phyloP scores from a whole-genome alignment of 257 asterid genomes.

The Solanum virginianum region DNA sequence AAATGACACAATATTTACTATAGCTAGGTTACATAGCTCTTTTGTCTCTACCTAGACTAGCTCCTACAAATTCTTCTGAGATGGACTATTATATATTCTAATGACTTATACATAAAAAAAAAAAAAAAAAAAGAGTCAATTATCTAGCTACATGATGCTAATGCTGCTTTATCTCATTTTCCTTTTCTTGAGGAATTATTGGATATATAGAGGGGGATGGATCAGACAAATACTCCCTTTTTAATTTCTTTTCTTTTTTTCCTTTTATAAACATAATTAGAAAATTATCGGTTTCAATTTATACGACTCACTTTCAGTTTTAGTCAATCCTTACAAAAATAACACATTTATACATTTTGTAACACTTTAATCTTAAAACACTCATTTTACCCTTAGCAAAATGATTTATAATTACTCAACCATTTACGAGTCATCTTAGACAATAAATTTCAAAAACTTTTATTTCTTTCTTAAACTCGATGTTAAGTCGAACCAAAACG shows the following conservation, averaged over 20 bases:
- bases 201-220: neutral
- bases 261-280: neutral
- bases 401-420: too few relatives aligned
- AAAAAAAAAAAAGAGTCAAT: neutral
- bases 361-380: too few relatives aligned
- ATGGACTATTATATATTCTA: neutral
- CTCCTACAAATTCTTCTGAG: neutral
- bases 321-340: too few relatives aligned
- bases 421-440: too few relatives aligned
- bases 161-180: neutral
- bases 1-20: conserved; percentile 17
- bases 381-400: too few relatives aligned
- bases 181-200: neutral
- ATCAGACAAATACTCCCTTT: neutral
- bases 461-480: too few relatives aligned
- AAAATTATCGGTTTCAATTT: neutral
- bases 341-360: too few relatives aligned
- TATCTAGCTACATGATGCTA: neutral
- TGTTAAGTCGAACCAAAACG: too few relatives aligned
- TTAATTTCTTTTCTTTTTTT: neutral
- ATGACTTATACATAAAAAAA: neutral
- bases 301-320: too few relatives aligned
- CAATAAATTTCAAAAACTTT: too few relatives aligned
- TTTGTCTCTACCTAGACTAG: neutral
- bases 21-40: neutral